Conservation (phyloP, 805 yeast species). For the Starmerella apis region DNA sequence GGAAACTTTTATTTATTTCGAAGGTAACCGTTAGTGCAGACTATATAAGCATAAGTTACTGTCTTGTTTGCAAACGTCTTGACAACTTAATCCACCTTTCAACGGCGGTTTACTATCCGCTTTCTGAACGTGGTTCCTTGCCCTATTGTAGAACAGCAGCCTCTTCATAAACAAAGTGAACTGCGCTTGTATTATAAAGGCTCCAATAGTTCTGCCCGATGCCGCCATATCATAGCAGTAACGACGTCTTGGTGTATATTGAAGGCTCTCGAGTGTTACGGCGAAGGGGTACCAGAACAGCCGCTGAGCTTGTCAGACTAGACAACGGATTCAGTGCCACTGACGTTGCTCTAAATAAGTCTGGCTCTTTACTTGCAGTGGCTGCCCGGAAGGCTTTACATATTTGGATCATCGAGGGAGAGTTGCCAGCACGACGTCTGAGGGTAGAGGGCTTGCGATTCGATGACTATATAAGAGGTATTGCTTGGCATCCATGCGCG, state of each 20-base stretch:
- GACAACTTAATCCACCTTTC: too few relatives aligned
- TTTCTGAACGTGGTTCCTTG: background rate
- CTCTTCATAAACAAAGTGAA: constrained; percentile 6
- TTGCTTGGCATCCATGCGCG: constrained; percentile 40
- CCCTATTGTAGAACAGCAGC: background rate
- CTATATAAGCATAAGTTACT: too few relatives aligned
- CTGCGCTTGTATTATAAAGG: background rate
- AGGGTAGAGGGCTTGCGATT: background rate
- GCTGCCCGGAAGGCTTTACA: constrained; percentile 31
- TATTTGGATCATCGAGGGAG: constrained; percentile 22
- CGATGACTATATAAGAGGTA: constrained; percentile 30
- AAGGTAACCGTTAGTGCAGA: too few relatives aligned
- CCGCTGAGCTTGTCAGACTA: background rate
- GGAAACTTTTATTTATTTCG: too few relatives aligned
- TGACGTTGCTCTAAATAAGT: constrained; percentile 28
- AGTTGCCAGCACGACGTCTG: background rate
- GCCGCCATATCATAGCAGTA: background rate
- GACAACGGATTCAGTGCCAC: background rate
- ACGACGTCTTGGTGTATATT: background rate
- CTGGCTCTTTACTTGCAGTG: constrained; percentile 38
- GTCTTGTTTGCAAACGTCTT: too few relatives aligned
- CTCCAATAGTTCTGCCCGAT: background rate
- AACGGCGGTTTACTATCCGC: too few relatives aligned
- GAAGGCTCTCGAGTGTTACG: background rate
- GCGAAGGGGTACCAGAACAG: background rate